Percentiles rank a stretch among this genome's conserved stretches.
Conservation (phyloP, 805 yeast genomes). For the Suhomyces kilbournensis region DNA sequence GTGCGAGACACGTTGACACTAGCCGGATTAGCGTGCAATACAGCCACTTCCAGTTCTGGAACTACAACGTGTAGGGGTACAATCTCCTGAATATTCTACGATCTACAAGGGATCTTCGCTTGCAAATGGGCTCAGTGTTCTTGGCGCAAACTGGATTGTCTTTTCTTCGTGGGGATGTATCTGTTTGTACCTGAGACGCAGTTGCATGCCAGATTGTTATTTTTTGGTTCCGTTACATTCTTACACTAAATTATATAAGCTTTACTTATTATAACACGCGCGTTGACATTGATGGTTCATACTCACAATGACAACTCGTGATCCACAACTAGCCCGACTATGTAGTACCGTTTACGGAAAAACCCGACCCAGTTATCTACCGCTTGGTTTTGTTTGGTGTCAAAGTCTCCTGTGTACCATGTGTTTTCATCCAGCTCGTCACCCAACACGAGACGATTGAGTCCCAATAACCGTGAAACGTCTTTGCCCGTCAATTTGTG, state of each 20-base stretch:
- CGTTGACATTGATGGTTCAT: background rate
- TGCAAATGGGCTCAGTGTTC: background rate
- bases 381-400: constrained; percentile 56
- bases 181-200: background rate
- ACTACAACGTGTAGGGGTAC: background rate
- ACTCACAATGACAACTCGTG: constrained; percentile 11
- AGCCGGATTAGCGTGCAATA: background rate
- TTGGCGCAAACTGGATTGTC: background rate
- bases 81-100: background rate
- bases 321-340: constrained; percentile 38
- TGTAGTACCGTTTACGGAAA: constrained; percentile 42
- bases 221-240: background rate
- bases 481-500: constrained; percentile 73
- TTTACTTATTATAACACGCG: background rate
- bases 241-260: background rate
- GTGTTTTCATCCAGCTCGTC: constrained; percentile 18
- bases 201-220: background rate
- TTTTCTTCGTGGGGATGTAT: background rate
- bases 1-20: background rate
- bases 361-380: constrained; percentile 77
- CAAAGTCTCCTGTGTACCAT: constrained; percentile 52
- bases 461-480: constrained; percentile 72
- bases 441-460: constrained; percentile 41
- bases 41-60: background rate
- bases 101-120: background rate